Evolutionary conservation across 2,329 filamentous ascomycete genomes (phyloP).

Genomic region (Pestalotiopsis sp.): DNA sequence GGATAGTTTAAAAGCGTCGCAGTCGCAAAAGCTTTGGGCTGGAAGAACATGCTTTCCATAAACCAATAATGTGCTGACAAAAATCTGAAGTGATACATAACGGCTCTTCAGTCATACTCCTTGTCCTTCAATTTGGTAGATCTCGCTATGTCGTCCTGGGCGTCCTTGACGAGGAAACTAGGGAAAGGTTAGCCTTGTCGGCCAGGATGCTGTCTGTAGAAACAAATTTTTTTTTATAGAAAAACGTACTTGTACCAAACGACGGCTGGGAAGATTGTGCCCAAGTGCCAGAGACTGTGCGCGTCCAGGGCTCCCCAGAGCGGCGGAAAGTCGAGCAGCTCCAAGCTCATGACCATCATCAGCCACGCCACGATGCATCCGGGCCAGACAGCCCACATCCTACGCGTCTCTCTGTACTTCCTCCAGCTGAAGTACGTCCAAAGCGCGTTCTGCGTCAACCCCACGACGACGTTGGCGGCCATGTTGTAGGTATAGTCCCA

Average conservation of each 20-base stretch:
- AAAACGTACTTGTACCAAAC: constrained; percentile 90
- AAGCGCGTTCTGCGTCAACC: constrained; percentile 75
- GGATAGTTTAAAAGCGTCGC: neutral
- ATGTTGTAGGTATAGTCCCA: constrained; percentile 99
- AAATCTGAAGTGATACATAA: neutral
- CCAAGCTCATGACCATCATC: constrained; percentile 89
- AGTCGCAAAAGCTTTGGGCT: neutral
- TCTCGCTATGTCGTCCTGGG: constrained; percentile 73
- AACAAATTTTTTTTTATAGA: neutral
- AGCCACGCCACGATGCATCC: constrained; percentile 91
- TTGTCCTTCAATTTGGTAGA: constrained; percentile 9
- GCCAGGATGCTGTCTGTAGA: constrained; percentile 14
- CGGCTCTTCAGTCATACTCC: constrained; percentile 3
- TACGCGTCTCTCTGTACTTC: constrained; percentile 69
- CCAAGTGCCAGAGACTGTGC: constrained; percentile 93
- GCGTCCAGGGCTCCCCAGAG: constrained; percentile 82
- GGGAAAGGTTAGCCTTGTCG: neutral
- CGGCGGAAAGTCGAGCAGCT: constrained; percentile 91
- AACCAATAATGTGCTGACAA: neutral
- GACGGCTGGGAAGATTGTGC: constrained; percentile 83
- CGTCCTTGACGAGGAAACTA: constrained; percentile 85
- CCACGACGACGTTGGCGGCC: constrained; percentile 85
- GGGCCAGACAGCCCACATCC: constrained; percentile 84
- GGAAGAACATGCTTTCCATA: neutral
- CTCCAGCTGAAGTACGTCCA: constrained; percentile 84